Percentiles rank a stretch among this genome's conserved stretches.
Conservation (phyloP, 1,139 yeast genomes). For the Meyerozyma elateridarum region DNA sequence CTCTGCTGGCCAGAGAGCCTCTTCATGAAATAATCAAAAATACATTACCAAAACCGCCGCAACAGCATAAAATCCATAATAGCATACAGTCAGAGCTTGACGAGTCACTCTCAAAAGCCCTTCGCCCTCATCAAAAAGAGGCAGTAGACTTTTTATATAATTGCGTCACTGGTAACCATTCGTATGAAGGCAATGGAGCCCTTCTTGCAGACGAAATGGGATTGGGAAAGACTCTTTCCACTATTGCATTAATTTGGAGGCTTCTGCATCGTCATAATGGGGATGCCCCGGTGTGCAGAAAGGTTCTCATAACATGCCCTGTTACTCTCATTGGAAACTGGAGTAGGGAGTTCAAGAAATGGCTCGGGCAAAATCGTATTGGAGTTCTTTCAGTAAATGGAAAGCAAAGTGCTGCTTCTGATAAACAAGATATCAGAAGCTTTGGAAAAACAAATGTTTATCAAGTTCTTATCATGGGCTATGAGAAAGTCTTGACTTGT, state of each 20-base stretch:
- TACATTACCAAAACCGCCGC: not conserved
- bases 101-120: conserved; percentile 43
- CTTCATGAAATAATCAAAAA: not conserved
- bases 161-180: conserved; percentile 66
- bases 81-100: no score
- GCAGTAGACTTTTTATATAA: conserved; percentile 80
- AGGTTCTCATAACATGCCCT: conserved; percentile 83
- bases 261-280: conserved; percentile 39
- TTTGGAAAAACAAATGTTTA: conserved; percentile 71
- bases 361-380: conserved; percentile 71
- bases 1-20: no score
- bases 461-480: conserved; percentile 81
- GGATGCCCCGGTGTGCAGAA: conserved; percentile 45
- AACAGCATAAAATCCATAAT: no score
- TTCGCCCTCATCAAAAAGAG: conserved; percentile 82
- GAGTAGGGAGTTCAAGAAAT: conserved; percentile 82
- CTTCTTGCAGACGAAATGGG: conserved; percentile 98
- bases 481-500: conserved; percentile 68
- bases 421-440: conserved; percentile 51
- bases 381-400: conserved; percentile 53
- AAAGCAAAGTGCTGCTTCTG: conserved; percentile 42
- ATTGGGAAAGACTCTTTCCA: conserved; percentile 84
- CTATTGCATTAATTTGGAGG: conserved; percentile 83
- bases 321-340: conserved; percentile 86
- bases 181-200: conserved; percentile 55